Evolutionary conservation across 768 basidiomycete genomes (phyloP), one percentile per base, ranked within the genome.

Genomic region (Pleurotus sapidus): DNA sequence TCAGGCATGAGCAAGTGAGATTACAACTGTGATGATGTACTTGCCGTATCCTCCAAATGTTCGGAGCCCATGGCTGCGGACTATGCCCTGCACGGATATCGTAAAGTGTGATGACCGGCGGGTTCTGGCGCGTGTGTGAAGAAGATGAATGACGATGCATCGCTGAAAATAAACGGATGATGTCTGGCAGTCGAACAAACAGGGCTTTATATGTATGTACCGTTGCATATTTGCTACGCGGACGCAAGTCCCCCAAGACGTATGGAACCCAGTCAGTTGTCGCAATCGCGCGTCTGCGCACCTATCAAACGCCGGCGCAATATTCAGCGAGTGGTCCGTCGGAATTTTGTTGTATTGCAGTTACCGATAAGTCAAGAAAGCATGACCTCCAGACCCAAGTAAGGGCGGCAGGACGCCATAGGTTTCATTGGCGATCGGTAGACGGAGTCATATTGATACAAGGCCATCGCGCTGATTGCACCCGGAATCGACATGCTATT

Each of bases 21-120:
- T 20, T 46, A 37, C 23, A 55, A 51, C 24, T 30, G 4, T 34
- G 25, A 2, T 15, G 12, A 20, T 30, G 12, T 14, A 55, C 73
- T 30, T 53, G 84, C 87, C 89, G 74, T 60, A 91, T 80, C 45
- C 86, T 77, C 88, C 88, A 90, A 25, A 87, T 78, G 60, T 87
- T 88, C 25, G 89, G 89, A 51, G 84, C 84, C 88, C 88, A 91
- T n/a, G 88, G 79, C 54, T 87, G 84, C 1, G 83, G 75, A 7
- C 75, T 77, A 49, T 75, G 75, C 8, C 51, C 51, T 8, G 86
- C 84, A 34, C 79, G 83, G 18, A 85, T 76, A 60, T 91, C 89
- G 65, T 89, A 91, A 14, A 91, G 73, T 14, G 75, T 82, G 59
- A 91, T 85, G 47, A 74, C 70, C 11, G 84, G 81, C 17, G 71